Percentiles rank a stretch among this genome's conserved stretches.
phyloP scores from a whole-genome alignment of 169 alveolate genomes.

The Plasmodium coatneyi region DNA sequence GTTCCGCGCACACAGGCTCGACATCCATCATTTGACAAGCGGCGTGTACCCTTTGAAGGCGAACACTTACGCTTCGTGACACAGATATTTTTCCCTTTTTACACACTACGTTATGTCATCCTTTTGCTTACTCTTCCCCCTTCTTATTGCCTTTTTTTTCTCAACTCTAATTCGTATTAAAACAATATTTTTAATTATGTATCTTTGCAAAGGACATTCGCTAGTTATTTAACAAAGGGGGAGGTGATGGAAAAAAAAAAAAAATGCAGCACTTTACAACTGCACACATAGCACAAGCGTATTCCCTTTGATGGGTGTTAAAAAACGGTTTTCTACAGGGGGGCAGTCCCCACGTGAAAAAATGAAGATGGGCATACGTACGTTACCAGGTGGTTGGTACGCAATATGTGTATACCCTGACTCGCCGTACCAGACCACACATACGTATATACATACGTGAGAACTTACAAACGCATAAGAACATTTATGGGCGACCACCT shows the following conservation, averaged over 20 bases:
- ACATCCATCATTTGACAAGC: neutral
- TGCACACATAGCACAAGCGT: neutral
- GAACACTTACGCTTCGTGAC: neutral
- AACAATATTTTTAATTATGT: neutral
- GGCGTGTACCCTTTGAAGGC: neutral
- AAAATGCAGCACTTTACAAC: neutral
- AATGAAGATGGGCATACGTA: neutral
- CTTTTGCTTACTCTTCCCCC: neutral
- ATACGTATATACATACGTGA: neutral
- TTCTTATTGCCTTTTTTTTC: neutral
- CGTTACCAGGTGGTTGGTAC: neutral
- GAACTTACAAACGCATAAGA: neutral
- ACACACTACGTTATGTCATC: neutral
- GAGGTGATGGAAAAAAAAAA: neutral
- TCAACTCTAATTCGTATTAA: neutral
- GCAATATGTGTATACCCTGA: neutral
- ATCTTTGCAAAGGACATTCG: neutral
- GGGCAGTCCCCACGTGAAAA: neutral
- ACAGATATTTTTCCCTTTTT: neutral
- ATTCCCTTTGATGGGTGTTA: neutral
- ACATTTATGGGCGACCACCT: neutral
- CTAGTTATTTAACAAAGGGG: neutral
- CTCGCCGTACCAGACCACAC: neutral
- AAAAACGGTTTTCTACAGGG: neutral
- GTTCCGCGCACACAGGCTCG: neutral